Evolutionary conservation across 73 alveolate genomes (phyloP).

Genomic region (Tetrahymena borealis): DNA sequence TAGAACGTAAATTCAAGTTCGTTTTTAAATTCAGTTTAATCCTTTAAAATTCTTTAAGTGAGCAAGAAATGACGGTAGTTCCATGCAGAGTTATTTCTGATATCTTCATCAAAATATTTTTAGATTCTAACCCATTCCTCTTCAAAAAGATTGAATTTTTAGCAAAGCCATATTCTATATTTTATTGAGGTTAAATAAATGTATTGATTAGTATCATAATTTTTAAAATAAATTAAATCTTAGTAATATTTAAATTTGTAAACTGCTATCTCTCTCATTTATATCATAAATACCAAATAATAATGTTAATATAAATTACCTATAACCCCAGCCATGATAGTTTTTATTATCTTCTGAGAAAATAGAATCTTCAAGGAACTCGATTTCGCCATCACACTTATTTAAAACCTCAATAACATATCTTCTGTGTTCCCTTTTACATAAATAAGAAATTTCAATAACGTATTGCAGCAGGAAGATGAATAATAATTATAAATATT

Average conservation of each 20-base stretch:
- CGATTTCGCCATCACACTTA: conserved; percentile 50
- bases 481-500: conserved; percentile 18
- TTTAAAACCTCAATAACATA: conserved; percentile 47
- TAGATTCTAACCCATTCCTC: conserved; percentile 60
- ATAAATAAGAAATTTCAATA: too few species aligned
- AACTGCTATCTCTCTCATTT: too few species aligned
- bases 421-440: conserved; percentile 68
- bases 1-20: conserved; percentile 59
- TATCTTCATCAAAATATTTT: conserved; percentile 55
- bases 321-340: conserved; percentile 92
- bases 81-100: conserved; percentile 88
- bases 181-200: not conserved
- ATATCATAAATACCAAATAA: not conserved
- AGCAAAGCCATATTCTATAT: conserved; percentile 75
- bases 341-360: conserved; percentile 59
- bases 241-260: too few species aligned
- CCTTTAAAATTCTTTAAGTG: conserved; percentile 18
- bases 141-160: conserved; percentile 66
- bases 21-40: conserved; percentile 28
- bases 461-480: too few species aligned
- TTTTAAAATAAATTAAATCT: too few species aligned
- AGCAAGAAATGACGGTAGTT: conserved; percentile 73
- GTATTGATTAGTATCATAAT: too few species aligned
- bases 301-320: not conserved
- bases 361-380: conserved; percentile 14